Evolutionary conservation across 352 stramenopile genomes (phyloP).

Genomic region (Thalassiosira exigua): DNA sequence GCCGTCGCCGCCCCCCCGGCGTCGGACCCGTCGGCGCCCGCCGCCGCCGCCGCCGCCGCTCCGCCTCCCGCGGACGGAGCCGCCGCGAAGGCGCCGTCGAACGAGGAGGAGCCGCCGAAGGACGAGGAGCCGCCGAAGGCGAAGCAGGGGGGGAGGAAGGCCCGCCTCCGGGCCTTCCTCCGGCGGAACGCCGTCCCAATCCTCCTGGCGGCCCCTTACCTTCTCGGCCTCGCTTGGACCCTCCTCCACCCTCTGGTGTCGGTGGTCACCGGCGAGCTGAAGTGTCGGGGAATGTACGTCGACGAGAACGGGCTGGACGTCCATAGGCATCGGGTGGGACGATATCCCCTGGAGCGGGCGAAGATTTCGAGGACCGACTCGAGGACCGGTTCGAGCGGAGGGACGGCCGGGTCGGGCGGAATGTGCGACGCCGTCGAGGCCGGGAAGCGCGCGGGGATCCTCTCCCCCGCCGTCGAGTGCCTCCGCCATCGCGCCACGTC

Average conservation of each 20-base stretch:
- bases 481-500: constrained; percentile 30
- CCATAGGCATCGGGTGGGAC: constrained; percentile 40
- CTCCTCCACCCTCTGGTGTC: constrained; percentile 69
- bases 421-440: constrained; percentile 39
- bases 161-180: constrained; percentile 2
- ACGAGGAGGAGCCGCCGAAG: not conserved
- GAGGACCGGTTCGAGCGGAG: not conserved
- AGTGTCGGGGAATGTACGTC: constrained; percentile 76
- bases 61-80: not conserved
- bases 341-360: constrained; percentile 37
- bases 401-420: not conserved
- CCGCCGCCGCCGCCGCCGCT: not conserved
- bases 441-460: not conserved
- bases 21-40: not conserved
- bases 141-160: constrained; percentile 4
- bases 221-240: constrained; percentile 73
- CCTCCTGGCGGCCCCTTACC: constrained; percentile 58
- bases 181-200: too few species aligned
- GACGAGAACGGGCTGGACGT: constrained; percentile 79
- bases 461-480: constrained; percentile 41
- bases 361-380: not conserved
- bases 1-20: not conserved
- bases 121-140: not conserved
- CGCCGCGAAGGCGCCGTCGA: not conserved
- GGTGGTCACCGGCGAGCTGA: constrained; percentile 74